Evolutionary conservation across 352 stramenopile species (phyloP).

Genomic region (Globisporangium carolinianum): DNA sequence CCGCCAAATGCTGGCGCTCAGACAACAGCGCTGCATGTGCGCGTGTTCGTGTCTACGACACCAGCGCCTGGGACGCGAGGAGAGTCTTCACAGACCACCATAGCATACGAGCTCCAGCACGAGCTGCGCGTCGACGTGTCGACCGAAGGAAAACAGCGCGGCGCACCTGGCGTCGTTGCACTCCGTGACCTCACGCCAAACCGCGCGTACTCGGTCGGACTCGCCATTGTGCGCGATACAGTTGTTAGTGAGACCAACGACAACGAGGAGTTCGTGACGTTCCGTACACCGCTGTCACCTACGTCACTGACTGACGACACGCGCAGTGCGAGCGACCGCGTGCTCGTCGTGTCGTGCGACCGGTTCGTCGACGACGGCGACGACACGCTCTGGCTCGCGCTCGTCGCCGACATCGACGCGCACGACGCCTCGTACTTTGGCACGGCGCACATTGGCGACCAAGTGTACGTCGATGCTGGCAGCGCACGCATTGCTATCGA

Average conservation of each 20-base stretch:
- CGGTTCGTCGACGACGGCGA: conserved; percentile 53
- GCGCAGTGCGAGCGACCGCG: conserved; percentile 3
- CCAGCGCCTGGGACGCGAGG: background rate
- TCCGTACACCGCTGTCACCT: conserved; percentile 18
- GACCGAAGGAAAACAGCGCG: background rate
- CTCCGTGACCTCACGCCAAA: conserved; percentile 28
- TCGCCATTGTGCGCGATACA: background rate
- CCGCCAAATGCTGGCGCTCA: conserved; percentile 3
- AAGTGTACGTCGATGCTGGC: conserved; percentile 49
- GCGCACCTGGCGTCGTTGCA: conserved; percentile 20
- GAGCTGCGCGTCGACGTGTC: background rate
- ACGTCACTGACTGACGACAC: background rate
- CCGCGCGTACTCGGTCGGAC: conserved; percentile 26
- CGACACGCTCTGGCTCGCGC: conserved; percentile 30
- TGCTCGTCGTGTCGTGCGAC: conserved; percentile 53
- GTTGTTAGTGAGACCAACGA: background rate
- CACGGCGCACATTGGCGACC: conserved; percentile 46
- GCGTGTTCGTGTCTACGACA: conserved; percentile 3
- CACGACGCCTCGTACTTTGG: conserved; percentile 33
- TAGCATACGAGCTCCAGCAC: conserved; percentile 4
- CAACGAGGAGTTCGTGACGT: conserved; percentile 23
- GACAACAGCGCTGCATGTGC: conserved; percentile 13
- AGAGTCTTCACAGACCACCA: background rate
- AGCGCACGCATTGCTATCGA: conserved; percentile 21
- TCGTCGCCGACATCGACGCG: conserved; percentile 30